phyloP scores from a whole-genome alignment of 257 asterid species.

The Anisodus acutangulus region DNA sequence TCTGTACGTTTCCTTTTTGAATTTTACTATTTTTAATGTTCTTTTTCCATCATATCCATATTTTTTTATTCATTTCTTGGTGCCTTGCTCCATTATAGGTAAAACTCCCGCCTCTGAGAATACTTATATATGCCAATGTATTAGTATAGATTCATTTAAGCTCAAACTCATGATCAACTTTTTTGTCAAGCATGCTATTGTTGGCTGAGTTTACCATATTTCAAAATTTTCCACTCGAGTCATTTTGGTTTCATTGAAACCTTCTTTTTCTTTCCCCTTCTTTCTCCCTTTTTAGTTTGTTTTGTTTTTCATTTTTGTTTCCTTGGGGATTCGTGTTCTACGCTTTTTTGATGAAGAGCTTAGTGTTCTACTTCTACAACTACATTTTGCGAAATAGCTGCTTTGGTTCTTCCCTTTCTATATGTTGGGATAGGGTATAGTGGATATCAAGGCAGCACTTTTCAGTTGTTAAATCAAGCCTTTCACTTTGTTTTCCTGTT shows the following conservation, averaged over 20 bases:
- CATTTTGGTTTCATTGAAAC: background rate
- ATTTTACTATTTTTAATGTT: background rate
- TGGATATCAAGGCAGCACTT: background rate
- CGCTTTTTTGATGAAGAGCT: conserved; percentile 2
- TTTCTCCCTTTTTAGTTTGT: background rate
- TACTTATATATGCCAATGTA: too few relatives aligned
- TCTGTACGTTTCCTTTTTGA: background rate
- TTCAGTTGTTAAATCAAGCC: background rate
- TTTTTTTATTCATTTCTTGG: background rate
- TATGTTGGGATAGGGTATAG: conserved; percentile 6
- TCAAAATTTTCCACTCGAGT: background rate
- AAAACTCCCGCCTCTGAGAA: background rate
- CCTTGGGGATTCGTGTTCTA: background rate
- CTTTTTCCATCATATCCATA: background rate
- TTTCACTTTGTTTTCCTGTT: conserved; percentile 14
- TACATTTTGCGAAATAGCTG: background rate
- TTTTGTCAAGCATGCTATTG: conserved; percentile 23
- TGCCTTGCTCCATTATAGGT: background rate
- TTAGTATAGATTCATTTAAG: background rate
- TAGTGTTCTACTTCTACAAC: background rate
- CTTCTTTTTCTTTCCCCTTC: background rate
- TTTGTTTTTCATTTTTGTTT: too few relatives aligned
- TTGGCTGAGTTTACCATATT: background rate
- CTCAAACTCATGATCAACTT: background rate
- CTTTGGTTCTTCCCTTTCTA: background rate